phyloP scores from a whole-genome alignment of 352 stramenopile genomes.

The Phytophthora colocasiae region DNA sequence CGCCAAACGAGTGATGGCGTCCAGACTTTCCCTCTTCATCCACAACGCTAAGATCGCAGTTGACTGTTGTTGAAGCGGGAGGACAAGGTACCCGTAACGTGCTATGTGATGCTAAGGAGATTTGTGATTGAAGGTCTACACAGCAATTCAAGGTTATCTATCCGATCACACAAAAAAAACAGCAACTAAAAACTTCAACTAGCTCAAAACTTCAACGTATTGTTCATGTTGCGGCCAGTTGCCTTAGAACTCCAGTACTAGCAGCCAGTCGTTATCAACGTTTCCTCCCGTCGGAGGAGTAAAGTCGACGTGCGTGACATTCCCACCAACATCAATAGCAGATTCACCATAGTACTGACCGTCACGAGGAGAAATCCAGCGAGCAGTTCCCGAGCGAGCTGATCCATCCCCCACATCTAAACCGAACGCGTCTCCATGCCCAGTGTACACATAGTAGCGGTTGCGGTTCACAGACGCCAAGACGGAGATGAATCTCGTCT shows the following conservation, averaged over 20 bases:
- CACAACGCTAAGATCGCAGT: background rate
- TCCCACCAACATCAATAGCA: slow-evolving; percentile 3
- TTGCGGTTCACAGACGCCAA: slow-evolving; percentile 9
- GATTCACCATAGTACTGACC: slow-evolving; percentile 14
- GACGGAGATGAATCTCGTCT: slow-evolving; percentile 28
- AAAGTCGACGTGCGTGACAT: slow-evolving; percentile 21
- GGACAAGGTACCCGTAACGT: background rate
- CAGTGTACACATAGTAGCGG: slow-evolving; percentile 24
- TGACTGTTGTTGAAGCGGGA: background rate
- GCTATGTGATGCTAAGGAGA: background rate
- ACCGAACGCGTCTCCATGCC: slow-evolving; percentile 26
- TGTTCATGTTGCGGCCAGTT: background rate
- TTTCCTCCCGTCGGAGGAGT: slow-evolving; percentile 13
- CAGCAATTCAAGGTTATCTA: background rate
- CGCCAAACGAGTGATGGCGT: background rate
- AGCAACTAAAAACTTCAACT: too few species aligned
- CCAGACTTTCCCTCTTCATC: background rate
- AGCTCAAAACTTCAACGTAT: too few species aligned
- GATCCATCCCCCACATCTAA: slow-evolving; percentile 9
- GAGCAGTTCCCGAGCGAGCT: slow-evolving; percentile 6
- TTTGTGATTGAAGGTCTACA: background rate
- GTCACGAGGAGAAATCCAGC: slow-evolving; percentile 28
- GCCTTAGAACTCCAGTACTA: slow-evolving; percentile 19
- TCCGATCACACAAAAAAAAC: too few species aligned
- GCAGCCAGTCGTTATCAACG: slow-evolving; percentile 29